Conservation (phyloP, 306 rosid species). For the Begonia masoniana region DNA sequence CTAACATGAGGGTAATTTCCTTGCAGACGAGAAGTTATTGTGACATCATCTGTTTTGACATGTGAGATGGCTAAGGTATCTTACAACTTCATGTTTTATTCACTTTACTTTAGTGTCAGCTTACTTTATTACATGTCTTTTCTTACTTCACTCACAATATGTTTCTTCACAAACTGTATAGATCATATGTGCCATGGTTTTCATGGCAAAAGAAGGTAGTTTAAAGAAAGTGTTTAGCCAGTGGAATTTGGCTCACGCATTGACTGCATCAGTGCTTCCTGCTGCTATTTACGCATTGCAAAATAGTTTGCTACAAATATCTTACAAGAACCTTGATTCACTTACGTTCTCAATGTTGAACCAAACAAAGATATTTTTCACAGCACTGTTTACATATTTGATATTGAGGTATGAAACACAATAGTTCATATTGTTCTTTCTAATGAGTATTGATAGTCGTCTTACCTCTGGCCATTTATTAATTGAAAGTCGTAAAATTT, state of each 20-base stretch:
- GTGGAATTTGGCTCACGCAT: conserved; percentile 80
- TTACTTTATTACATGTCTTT: conserved; percentile 4
- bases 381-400: conserved; percentile 74
- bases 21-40: conserved; percentile 79
- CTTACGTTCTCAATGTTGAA: conserved; percentile 91
- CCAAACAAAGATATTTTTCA: conserved; percentile 87
- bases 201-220: conserved; percentile 77
- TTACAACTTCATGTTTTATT: conserved; percentile 7
- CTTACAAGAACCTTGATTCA: conserved; percentile 93
- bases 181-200: conserved; percentile 61
- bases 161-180: conserved; percentile 15
- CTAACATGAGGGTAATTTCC: conserved; percentile 11
- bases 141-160: background rate
- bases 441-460: background rate
- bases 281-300: conserved; percentile 92
- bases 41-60: conserved; percentile 77
- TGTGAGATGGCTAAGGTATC: conserved; percentile 86
- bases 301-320: conserved; percentile 90
- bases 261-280: conserved; percentile 94
- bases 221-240: conserved; percentile 44
- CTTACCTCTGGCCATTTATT: no score
- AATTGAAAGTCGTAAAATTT: no score
- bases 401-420: conserved; percentile 52
- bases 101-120: conserved; percentile 1
- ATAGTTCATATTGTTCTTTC: background rate